phyloP scores from a whole-genome alignment of 2,329 filamentous ascomycete genomes.

The Trichoderma oligosporum region DNA sequence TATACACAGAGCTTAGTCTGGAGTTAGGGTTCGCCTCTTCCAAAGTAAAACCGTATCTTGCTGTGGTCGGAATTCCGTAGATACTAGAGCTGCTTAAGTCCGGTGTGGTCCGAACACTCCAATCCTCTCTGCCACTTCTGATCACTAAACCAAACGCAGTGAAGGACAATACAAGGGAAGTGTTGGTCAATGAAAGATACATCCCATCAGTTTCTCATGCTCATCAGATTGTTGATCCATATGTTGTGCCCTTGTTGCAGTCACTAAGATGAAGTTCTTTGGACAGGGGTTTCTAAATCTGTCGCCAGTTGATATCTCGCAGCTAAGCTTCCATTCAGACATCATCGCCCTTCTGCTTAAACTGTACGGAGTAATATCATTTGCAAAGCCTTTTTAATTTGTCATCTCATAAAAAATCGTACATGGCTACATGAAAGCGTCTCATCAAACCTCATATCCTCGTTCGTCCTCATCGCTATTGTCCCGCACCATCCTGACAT shows the following conservation, averaged over 20 bases:
- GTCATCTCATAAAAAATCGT: background rate
- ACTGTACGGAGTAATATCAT: background rate
- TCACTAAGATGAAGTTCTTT: too few species aligned
- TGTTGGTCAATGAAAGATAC: too few species aligned
- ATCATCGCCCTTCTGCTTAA: background rate
- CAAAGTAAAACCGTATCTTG: background rate
- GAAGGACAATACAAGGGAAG: too few species aligned
- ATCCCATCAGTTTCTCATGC: too few species aligned
- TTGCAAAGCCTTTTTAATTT: background rate
- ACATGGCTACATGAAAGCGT: background rate
- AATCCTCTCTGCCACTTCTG: too few species aligned
- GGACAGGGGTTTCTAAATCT: too few species aligned
- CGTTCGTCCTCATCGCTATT: slow-evolving; percentile 36
- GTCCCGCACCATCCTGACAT: slow-evolving; percentile 44
- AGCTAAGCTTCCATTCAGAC: too few species aligned
- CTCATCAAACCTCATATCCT: slow-evolving; percentile 17
- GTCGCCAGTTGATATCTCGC: too few species aligned
- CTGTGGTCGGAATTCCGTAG: slow-evolving; percentile 1
- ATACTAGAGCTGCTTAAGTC: slow-evolving; percentile 5
- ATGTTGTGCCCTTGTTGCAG: too few species aligned
- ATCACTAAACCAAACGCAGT: too few species aligned
- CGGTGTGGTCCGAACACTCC: background rate
- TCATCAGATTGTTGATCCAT: too few species aligned
- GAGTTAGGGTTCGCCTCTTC: background rate
- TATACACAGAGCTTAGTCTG: background rate